These are phyloP conservation scores for Mycena haematopus DNA, from an alignment of 768 basidiomycete genomes.

Conservation along the genomic window DNA sequence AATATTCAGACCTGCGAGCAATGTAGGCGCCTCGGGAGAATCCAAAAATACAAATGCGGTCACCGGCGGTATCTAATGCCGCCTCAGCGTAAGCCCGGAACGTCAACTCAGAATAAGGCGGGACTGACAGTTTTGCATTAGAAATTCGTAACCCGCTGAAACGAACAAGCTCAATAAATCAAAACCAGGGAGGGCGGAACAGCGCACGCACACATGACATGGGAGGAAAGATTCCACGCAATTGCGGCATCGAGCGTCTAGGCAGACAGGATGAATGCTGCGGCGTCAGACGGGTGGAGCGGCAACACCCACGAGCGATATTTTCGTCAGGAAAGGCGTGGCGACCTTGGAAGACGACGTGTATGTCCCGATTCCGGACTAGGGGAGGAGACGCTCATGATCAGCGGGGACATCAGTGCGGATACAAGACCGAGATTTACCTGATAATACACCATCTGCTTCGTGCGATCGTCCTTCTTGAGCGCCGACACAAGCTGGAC, in stretches of 20 bases:
- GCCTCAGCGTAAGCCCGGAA: background rate
- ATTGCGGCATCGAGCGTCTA: constrained; percentile 57
- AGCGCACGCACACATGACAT: constrained; percentile 51
- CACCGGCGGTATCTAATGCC: constrained; percentile 51
- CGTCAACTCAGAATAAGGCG: background rate
- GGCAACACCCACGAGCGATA: constrained; percentile 45
- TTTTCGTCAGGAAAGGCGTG: constrained; percentile 41
- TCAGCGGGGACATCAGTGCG: constrained; percentile 11
- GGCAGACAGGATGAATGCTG: background rate
- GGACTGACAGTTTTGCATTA: constrained; percentile 61
- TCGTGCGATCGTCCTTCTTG: constrained; percentile 56
- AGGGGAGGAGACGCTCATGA: background rate
- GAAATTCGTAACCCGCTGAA: constrained; percentile 60
- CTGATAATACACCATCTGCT: constrained; percentile 69
- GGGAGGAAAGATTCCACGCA: constrained; percentile 54
- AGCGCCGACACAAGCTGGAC: constrained; percentile 56
- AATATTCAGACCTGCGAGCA: constrained; percentile 50
- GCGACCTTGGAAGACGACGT: constrained; percentile 44
- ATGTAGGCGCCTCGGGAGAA: constrained; percentile 75
- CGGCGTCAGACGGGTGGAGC: background rate
- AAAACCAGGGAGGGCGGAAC: background rate
- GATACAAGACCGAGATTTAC: constrained; percentile 31
- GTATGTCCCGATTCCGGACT: constrained; percentile 63
- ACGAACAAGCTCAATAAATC: constrained; percentile 25
- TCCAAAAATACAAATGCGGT: constrained; percentile 70